Base-by-base conservation (phyloP, 768 basidiomycete species). In the Naganishia vishniacii region DNA sequence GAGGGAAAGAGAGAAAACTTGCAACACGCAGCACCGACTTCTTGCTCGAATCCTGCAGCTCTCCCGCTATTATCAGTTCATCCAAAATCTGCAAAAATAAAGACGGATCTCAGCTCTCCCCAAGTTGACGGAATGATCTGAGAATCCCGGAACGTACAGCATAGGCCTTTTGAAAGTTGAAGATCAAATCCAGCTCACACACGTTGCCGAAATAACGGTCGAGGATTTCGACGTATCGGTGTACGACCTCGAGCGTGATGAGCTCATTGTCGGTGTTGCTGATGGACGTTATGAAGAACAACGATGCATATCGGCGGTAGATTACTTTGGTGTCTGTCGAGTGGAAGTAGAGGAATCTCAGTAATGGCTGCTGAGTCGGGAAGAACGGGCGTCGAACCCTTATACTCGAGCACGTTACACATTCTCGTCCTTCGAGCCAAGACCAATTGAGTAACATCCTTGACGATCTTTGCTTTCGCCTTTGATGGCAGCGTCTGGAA, bases 341-440 rank as follows among this genome's bases (percentile, higher is more conserved):
- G 20, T 13, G 29, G 4, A n/a, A n/a, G n/a, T n/a, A n/a, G n/a
- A n/a, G n/a, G n/a, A n/a, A n/a, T n/a, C n/a, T n/a, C n/a, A n/a
- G n/a, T 87, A 49, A 85, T 83, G 69, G 87, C 86, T 87, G 74
- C 13, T 40, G 26, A 9, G 20, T 13, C 26, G 4, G 40, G 3
- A 29, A 20, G 28, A 15, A 12, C 18, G 5, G 1, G 25, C 23
- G 5, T 23, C 44, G 9, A 65, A 87, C 93, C 93, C 80, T 93
- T 95, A 81, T 95, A 95, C 75, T 98, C 94, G 42, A 97, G 78
- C 72, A 98, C 88, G 78, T 97, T 98, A 75, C 91, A 95, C 90
- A 91, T 93, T 61, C 88, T 82, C 53, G 88, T 89, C 64, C 88
- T 82, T 56, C 94, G 83, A 58, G 86, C 88, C 47, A 94, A 81